A percentile compares a stretch with the other conserved stretches of the same genome.
Evolutionary conservation across 2,329 filamentous ascomycete species (phyloP).

Genomic region (Hypoxylon sp.): DNA sequence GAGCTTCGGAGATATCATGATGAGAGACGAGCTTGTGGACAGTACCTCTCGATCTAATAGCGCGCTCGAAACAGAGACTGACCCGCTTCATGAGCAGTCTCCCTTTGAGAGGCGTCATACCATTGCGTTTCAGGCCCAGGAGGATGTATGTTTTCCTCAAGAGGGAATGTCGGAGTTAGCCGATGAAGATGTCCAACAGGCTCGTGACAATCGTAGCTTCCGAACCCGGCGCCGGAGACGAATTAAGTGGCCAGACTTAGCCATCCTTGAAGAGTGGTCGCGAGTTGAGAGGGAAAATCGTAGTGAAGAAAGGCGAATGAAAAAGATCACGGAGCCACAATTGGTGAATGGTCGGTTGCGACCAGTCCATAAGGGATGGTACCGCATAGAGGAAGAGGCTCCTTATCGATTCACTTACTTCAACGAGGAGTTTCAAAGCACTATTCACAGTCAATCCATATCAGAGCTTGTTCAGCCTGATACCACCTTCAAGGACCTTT

Average conservation of each 20-base stretch:
- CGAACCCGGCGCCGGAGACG: conserved; percentile 70
- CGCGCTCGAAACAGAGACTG: conserved; percentile 43
- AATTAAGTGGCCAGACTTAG: conserved; percentile 87
- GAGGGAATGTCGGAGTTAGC: conserved; percentile 84
- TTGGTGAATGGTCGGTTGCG: conserved; percentile 91
- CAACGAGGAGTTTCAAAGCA: conserved; percentile 96
- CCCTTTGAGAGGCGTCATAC: conserved; percentile 67
- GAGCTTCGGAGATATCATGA: conserved; percentile 78
- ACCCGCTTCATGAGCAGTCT: conserved; percentile 54
- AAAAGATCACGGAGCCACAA: conserved; percentile 94
- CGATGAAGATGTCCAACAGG: conserved; percentile 76
- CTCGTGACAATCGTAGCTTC: conserved; percentile 59
- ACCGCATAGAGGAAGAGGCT: conserved; percentile 86
- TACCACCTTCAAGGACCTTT: conserved; percentile 86
- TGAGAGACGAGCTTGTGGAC: conserved; percentile 73
- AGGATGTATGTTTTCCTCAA: conserved; percentile 93
- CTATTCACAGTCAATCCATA: conserved; percentile 95
- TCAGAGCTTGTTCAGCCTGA: conserved; percentile 92
- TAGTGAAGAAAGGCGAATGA: conserved; percentile 84
- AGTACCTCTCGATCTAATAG: conserved; percentile 43
- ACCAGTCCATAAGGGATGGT: conserved; percentile 85
- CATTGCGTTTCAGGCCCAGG: conserved; percentile 76
- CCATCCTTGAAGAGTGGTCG: conserved; percentile 89
- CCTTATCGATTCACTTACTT: conserved; percentile 99
- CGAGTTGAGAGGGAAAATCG: conserved; percentile 89